A percentile compares a stretch with the other conserved stretches of the same genome.
phyloP scores from a whole-genome alignment of 805 yeast species.

The Saturnispora besseyi region DNA sequence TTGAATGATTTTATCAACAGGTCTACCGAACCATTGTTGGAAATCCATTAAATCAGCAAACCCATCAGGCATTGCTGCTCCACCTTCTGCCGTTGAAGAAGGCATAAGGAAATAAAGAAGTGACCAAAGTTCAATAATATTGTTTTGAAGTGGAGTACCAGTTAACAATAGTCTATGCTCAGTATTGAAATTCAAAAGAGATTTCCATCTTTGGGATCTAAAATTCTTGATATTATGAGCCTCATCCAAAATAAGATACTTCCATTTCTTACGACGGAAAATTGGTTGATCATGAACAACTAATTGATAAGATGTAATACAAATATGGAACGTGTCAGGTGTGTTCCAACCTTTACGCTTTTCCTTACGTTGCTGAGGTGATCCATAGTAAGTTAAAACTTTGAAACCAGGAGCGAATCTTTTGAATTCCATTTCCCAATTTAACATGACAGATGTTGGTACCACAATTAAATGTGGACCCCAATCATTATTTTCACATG shows the following conservation, averaged over 20 bases:
- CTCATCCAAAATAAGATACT: conserved; percentile 93
- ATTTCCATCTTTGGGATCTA: conserved; percentile 95
- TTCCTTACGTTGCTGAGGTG: conserved; percentile 92
- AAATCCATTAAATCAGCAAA: conserved; percentile 94
- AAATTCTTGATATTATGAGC: conserved; percentile 97
- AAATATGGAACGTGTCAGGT: conserved; percentile 90
- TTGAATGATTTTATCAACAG: conserved; percentile 88
- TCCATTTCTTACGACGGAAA: conserved; percentile 88
- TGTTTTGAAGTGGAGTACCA: conserved; percentile 96
- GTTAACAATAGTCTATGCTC: conserved; percentile 80
- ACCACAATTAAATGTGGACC: conserved; percentile 97
- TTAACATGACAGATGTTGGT: conserved; percentile 93
- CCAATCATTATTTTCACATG: conserved; percentile 92
- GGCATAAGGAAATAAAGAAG: conserved; percentile 94
- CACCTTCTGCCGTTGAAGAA: conserved; percentile 41
- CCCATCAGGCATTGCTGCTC: conserved; percentile 79
- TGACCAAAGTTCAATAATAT: conserved; percentile 94
- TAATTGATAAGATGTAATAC: conserved; percentile 92
- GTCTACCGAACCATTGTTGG: conserved; percentile 98
- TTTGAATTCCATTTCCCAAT: conserved; percentile 99
- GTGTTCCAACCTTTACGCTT: conserved; percentile 97
- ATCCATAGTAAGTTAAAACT: conserved; percentile 90
- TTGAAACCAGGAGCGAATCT: conserved; percentile 97
- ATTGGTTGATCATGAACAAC: conserved; percentile 97
- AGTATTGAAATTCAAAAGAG: conserved; percentile 86